phyloP scores from a whole-genome alignment of 768 basidiomycete species.

The Russula olivacea region DNA sequence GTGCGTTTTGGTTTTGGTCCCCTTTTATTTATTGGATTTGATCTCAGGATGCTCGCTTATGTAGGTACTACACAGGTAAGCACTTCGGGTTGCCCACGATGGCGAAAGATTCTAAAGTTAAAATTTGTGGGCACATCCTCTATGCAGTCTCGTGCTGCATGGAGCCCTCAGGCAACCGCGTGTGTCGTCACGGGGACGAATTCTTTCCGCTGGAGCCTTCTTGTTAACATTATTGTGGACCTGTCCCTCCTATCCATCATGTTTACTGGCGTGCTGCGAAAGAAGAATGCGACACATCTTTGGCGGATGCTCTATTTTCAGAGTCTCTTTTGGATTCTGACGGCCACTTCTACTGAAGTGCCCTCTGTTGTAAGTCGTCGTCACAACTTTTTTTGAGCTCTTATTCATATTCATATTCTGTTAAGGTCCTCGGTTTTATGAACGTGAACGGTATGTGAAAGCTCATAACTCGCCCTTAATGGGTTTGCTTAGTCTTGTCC shows the following conservation, averaged over 20 bases:
- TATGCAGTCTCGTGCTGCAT: constrained; percentile 4
- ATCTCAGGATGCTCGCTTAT: neutral
- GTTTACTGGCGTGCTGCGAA: constrained; percentile 17
- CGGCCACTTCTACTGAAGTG: constrained; percentile 12
- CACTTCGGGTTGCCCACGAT: neutral
- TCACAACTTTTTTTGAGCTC: neutral
- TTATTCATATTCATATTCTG: neutral
- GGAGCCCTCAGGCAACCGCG: neutral
- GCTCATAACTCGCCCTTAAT: neutral
- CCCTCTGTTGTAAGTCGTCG: constrained; percentile 15
- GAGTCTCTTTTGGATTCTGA: constrained; percentile 19
- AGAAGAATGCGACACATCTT: constrained; percentile 21
- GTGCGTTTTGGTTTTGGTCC: constrained; percentile 8
- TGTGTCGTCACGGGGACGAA: constrained; percentile 12
- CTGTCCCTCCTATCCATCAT: constrained; percentile 18
- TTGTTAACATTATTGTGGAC: constrained; percentile 18
- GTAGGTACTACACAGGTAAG: constrained; percentile 15
- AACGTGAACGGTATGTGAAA: constrained; percentile 19
- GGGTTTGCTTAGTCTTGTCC: neutral
- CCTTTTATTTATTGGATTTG: neutral
- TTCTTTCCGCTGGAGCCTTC: constrained; percentile 18
- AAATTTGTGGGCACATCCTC: neutral
- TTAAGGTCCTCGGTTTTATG: constrained; percentile 18
- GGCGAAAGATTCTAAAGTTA: neutral
- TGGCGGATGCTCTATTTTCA: constrained; percentile 25